phyloP scores from a whole-genome alignment of 306 rosid species.

The Quercus berberidifolia region DNA sequence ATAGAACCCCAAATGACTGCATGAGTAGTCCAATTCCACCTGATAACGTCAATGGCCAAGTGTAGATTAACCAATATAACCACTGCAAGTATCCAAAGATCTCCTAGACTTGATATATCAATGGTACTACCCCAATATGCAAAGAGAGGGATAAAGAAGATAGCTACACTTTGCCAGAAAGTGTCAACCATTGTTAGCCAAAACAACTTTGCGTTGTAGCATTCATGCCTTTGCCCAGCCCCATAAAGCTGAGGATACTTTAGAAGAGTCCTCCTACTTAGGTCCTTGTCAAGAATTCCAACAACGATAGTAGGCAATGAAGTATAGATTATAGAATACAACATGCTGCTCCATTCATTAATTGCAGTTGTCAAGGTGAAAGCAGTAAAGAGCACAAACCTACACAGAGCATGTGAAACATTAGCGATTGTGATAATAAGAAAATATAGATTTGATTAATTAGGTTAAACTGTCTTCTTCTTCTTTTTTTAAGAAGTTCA shows the following conservation, averaged over 20 bases:
- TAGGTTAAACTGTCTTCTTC: not conserved
- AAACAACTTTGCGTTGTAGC: conserved; percentile 76
- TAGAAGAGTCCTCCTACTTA: conserved; percentile 74
- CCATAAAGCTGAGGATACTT: conserved; percentile 79
- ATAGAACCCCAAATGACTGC: conserved; percentile 92
- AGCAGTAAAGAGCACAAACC: conserved; percentile 79
- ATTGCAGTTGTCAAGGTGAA: conserved; percentile 81
- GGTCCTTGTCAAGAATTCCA: conserved; percentile 93
- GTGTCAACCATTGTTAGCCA: conserved; percentile 81
- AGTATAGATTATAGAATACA: conserved; percentile 79
- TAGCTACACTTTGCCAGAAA: conserved; percentile 77
- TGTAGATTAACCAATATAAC: conserved; percentile 85
- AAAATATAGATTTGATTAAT: not conserved
- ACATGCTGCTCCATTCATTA: conserved; percentile 85
- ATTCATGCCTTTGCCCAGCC: conserved; percentile 78
- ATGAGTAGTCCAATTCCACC: conserved; percentile 80
- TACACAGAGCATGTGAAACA: conserved; percentile 21
- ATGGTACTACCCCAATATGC: conserved; percentile 67
- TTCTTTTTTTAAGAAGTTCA: not conserved
- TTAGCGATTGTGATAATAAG: conserved; percentile 11
- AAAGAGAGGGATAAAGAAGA: conserved; percentile 69
- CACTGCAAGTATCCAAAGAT: conserved; percentile 87
- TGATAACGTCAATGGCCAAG: conserved; percentile 84
- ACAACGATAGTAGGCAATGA: conserved; percentile 80
- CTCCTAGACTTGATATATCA: conserved; percentile 78